Evolutionary conservation across 2,329 filamentous ascomycete genomes (phyloP).

Genomic region (Fusarium torreyae): DNA sequence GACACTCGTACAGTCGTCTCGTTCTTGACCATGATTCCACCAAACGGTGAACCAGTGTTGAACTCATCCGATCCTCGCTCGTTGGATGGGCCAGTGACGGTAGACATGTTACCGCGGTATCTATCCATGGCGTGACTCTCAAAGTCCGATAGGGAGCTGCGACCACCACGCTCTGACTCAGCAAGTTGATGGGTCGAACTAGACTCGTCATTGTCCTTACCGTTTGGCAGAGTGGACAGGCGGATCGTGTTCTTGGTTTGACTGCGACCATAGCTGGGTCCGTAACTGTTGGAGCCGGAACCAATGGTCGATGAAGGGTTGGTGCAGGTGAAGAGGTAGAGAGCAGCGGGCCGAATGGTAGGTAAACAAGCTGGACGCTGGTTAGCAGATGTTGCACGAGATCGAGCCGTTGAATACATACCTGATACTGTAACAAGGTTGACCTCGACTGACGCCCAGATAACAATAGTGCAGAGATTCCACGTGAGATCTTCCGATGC

Average conservation of each 20-base stretch:
- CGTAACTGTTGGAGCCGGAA: constrained; percentile 39
- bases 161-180: constrained; percentile 15
- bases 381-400: accelerated
- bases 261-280: constrained; percentile 33
- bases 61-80: constrained; percentile 1
- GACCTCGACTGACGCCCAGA: constrained; percentile 47
- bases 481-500: constrained; percentile 41
- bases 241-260: constrained; percentile 44
- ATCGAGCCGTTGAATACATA: neutral
- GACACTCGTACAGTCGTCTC: constrained; percentile 39
- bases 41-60: neutral
- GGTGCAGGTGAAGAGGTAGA: constrained; percentile 41
- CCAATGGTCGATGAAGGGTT: constrained; percentile 29
- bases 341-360: constrained; percentile 38
- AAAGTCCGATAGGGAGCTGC: constrained; percentile 36
- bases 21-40: constrained; percentile 48
- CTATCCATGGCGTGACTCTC: constrained; percentile 43
- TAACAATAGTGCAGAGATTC: constrained; percentile 42
- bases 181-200: constrained; percentile 47
- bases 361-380: constrained; percentile 35
- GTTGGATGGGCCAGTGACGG: constrained; percentile 26
- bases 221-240: constrained; percentile 32
- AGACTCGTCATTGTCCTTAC: constrained; percentile 36
- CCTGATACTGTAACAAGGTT: constrained; percentile 47
- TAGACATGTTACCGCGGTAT: constrained; percentile 28